Conservation (phyloP, 495 filamentous ascomycete species). For the Tuber melanosporum region DNA sequence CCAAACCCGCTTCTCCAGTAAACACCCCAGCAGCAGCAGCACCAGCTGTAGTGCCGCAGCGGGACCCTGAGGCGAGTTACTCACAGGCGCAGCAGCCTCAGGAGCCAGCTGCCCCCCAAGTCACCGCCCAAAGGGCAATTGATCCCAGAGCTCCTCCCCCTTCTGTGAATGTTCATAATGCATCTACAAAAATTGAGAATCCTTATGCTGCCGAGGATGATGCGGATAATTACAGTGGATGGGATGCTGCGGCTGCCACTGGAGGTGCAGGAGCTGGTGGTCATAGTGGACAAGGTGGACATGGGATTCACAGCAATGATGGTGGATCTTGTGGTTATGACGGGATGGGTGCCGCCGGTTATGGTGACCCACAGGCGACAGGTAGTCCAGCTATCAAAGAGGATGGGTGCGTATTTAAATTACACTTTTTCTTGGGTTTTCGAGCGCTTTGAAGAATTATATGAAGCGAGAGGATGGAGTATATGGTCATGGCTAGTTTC, state of each 20-base stretch:
- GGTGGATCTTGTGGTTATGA: conserved; percentile 46
- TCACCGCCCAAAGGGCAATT: conserved; percentile 32
- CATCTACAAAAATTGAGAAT: conserved; percentile 27
- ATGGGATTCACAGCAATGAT: conserved; percentile 40
- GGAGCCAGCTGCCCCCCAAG: neutral
- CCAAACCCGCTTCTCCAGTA: conserved; percentile 18
- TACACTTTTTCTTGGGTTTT: conserved; percentile 36
- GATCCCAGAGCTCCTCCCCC: conserved; percentile 37
- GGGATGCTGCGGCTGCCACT: conserved; percentile 36
- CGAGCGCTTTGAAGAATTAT: conserved; percentile 29
- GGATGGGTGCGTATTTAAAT: conserved; percentile 82
- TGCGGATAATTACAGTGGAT: conserved; percentile 35
- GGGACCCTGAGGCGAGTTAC: conserved; percentile 17
- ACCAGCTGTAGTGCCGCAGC: conserved; percentile 11
- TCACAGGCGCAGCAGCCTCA: conserved; percentile 21
- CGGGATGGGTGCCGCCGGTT: conserved; percentile 40
- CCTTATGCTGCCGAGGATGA: conserved; percentile 33
- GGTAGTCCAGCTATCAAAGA: conserved; percentile 77
- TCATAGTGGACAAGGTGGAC: conserved; percentile 48
- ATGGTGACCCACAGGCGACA: conserved; percentile 42
- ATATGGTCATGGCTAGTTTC: conserved; percentile 29
- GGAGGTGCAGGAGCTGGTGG: conserved; percentile 21
- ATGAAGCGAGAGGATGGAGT: conserved; percentile 41
- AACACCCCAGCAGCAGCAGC: conserved; percentile 6
- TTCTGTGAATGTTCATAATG: conserved; percentile 22